Evolutionary conservation across 495 filamentous ascomycete genomes (phyloP).

Genomic region (Aspergillus haitiensis): DNA sequence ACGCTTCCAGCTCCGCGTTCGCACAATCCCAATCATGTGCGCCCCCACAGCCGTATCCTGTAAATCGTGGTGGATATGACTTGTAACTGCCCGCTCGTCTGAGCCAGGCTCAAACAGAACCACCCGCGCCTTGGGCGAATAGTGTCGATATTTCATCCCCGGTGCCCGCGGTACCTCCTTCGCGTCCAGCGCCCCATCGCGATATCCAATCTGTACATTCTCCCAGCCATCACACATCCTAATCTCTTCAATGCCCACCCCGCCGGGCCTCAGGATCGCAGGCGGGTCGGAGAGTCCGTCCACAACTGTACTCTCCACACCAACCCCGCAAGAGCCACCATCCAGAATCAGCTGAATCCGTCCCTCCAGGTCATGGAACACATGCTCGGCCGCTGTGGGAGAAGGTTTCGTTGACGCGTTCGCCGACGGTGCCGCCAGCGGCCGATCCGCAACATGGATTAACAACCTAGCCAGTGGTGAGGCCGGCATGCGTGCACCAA

Average conservation of each 20-base stretch:
- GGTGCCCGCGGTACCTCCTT: constrained; percentile 72
- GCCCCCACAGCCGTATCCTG: constrained; percentile 38
- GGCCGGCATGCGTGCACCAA: constrained; percentile 87
- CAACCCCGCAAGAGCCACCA: constrained; percentile 80
- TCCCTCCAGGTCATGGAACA: constrained; percentile 77
- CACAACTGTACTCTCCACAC: constrained; percentile 95
- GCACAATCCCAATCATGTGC: constrained; percentile 49
- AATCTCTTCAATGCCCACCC: constrained; percentile 84
- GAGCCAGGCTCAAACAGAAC: constrained; percentile 69
- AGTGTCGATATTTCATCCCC: constrained; percentile 99
- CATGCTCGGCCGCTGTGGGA: constrained; percentile 86
- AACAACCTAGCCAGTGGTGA: constrained; percentile 81
- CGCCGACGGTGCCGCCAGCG: constrained; percentile 91
- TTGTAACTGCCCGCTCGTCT: constrained; percentile 30
- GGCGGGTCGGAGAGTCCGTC: constrained; percentile 83
- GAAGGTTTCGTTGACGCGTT: constrained; percentile 92
- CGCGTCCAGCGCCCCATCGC: constrained; percentile 53
- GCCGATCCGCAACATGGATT: constrained; percentile 71
- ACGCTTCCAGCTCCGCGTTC: constrained; percentile 46
- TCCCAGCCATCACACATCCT: constrained; percentile 78
- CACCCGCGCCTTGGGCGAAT: constrained; percentile 87
- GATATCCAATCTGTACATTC: constrained; percentile 69
- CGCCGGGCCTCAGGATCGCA: constrained; percentile 80
- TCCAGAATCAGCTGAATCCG: constrained; percentile 90
- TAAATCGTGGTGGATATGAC: constrained; percentile 39